phyloP scores from a whole-genome alignment of 345 rosid species.

The Moricandia moricandioides region DNA sequence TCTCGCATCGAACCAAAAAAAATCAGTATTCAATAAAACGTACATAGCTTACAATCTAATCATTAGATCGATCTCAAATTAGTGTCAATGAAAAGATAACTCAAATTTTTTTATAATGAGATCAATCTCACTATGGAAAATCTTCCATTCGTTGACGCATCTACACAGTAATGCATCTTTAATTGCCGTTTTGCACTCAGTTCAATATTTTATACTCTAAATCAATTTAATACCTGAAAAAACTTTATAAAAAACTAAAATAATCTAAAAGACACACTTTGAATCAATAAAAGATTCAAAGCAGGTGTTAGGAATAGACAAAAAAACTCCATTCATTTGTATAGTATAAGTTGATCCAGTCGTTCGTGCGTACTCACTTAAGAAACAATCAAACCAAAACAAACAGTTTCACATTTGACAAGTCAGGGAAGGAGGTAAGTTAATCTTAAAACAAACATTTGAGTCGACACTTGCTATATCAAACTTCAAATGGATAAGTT shows the following conservation, averaged over 20 bases:
- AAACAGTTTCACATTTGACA: background rate
- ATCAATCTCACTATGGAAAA: background rate
- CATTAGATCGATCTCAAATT: no score
- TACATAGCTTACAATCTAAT: no score
- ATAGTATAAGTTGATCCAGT: background rate
- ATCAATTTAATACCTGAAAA: background rate
- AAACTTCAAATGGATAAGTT: background rate
- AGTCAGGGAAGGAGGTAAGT: background rate
- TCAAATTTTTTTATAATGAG: background rate
- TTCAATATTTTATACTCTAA: no score
- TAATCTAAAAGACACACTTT: background rate
- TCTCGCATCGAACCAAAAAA: no score
- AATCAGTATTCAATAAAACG: no score
- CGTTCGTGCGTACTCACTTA: background rate
- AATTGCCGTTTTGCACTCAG: background rate
- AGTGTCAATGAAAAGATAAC: background rate
- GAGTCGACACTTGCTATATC: background rate
- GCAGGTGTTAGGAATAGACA: background rate
- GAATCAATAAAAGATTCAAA: background rate
- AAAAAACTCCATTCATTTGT: background rate
- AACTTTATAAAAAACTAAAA: no score
- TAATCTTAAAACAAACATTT: background rate
- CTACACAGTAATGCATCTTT: background rate
- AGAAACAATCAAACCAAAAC: constrained; percentile 17
- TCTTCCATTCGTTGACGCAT: background rate